Conservation (phyloP, 345 rosid species). For the Carallia pectinifolia region DNA sequence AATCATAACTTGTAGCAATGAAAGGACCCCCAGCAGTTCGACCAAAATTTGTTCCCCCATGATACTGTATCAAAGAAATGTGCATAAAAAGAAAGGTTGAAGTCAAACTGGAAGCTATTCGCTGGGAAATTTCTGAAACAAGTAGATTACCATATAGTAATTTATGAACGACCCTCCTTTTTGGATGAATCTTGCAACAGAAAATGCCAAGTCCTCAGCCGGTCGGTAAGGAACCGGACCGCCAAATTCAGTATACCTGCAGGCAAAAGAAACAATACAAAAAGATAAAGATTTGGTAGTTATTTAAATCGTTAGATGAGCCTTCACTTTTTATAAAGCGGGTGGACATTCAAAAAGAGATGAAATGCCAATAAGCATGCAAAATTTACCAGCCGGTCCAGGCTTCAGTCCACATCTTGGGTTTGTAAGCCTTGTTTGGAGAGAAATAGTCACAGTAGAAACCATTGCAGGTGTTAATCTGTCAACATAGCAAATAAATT, state of each 20-base stretch:
- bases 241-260: conserved; percentile 95
- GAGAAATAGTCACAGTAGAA: conserved; percentile 97
- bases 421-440: conserved; percentile 91
- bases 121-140: conserved; percentile 9
- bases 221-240: conserved; percentile 92
- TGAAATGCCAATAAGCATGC: not conserved
- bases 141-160: conserved; percentile 76
- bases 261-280: conserved; percentile 7
- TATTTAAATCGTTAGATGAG: not conserved
- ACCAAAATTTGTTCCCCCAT: conserved; percentile 99
- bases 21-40: conserved; percentile 99
- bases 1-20: conserved; percentile 96
- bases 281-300: conserved; percentile 8
- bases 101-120: conserved; percentile 15
- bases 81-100: conserved; percentile 14
- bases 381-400: conserved; percentile 92
- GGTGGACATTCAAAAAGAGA: conserved; percentile 8
- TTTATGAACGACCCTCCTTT: conserved; percentile 95
- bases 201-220: conserved; percentile 93
- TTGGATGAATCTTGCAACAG: conserved; percentile 93
- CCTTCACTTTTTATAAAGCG: not conserved
- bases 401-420: conserved; percentile 99
- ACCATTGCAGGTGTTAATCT: conserved; percentile 98
- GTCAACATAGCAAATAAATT: conserved; percentile 17
- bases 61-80: conserved; percentile 57